phyloP scores from a whole-genome alignment of 768 basidiomycete species.

The Serendipita indica region DNA sequence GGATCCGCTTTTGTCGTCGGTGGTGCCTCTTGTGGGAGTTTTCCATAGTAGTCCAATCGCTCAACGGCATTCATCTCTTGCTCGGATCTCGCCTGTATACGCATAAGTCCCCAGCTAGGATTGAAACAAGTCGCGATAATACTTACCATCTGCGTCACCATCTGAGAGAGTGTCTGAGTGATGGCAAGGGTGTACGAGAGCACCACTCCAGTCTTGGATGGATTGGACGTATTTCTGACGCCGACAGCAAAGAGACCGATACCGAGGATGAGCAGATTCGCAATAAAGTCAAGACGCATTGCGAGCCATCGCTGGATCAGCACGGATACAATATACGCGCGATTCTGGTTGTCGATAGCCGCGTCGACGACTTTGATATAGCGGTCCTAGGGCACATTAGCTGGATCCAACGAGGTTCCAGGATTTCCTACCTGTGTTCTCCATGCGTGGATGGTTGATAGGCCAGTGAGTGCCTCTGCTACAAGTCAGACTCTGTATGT shows the following conservation, averaged over 20 bases:
- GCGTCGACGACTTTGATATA: constrained; percentile 37
- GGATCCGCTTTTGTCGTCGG: constrained; percentile 30
- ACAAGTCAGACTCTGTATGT: neutral
- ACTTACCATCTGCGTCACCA: constrained; percentile 11
- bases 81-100: constrained; percentile 25
- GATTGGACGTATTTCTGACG: constrained; percentile 38
- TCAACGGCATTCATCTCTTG: constrained; percentile 65
- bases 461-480: constrained; percentile 45
- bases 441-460: constrained; percentile 49
- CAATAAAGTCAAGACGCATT: constrained; percentile 49
- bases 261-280: constrained; percentile 50
- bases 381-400: constrained; percentile 24
- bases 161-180: neutral
- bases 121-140: neutral
- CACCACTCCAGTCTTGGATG: constrained; percentile 48
- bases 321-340: constrained; percentile 29
- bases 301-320: constrained; percentile 33
- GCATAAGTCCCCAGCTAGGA: neutral
- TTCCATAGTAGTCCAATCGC: constrained; percentile 50
- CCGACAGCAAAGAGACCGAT: constrained; percentile 56
- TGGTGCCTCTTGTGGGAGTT: constrained; percentile 42
- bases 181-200: constrained; percentile 33
- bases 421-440: constrained; percentile 30
- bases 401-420: neutral
- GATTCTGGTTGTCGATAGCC: constrained; percentile 36